Conservation (phyloP, 176 grass and related monocot species). For the Pontederia crassipes region DNA sequence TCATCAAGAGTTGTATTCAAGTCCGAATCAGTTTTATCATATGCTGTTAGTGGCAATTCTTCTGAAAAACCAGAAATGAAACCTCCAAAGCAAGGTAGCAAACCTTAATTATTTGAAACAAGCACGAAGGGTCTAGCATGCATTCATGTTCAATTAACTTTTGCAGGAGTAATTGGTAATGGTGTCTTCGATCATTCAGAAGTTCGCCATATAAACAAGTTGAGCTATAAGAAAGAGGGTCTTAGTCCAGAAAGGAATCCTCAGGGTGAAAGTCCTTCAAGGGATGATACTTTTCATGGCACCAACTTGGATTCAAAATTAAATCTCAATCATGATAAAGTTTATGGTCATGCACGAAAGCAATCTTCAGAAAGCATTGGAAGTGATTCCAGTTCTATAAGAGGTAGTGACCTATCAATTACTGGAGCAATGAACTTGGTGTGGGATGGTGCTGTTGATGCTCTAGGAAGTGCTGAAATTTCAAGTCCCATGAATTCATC, state of each 20-base stretch:
- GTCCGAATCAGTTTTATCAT: too few species aligned
- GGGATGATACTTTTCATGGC: not conserved
- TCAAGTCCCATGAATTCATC: conserved; percentile 43
- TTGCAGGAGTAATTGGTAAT: conserved; percentile 44
- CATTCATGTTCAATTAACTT: conserved; percentile 19
- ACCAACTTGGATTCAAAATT: conserved; percentile 24
- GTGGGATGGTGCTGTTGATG: conserved; percentile 58
- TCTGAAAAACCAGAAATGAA: conserved; percentile 25
- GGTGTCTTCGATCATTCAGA: conserved; percentile 38
- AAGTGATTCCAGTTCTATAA: conserved; percentile 93
- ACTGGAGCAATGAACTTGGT: conserved; percentile 49
- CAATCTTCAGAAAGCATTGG: conserved; percentile 84
- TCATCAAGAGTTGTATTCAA: conserved; percentile 20
- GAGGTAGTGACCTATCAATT: conserved; percentile 69
- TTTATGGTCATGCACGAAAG: conserved; percentile 56
- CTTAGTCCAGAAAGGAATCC: conserved; percentile 25
- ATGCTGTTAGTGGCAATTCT: conserved; percentile 15
- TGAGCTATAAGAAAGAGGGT: conserved; percentile 30
- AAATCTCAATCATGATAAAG: conserved; percentile 38
- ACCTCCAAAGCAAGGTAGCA: conserved; percentile 10
- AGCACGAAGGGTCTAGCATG: conserved; percentile 19
- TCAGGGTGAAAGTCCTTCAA: conserved; percentile 32
- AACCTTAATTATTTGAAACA: conserved; percentile 18
- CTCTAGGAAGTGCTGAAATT: conserved; percentile 44
- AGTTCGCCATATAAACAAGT: conserved; percentile 18